These are phyloP conservation scores for Dactylellina drechsleri DNA, from an alignment of 2,329 filamentous ascomycete species.

Conservation along the genomic window DNA sequence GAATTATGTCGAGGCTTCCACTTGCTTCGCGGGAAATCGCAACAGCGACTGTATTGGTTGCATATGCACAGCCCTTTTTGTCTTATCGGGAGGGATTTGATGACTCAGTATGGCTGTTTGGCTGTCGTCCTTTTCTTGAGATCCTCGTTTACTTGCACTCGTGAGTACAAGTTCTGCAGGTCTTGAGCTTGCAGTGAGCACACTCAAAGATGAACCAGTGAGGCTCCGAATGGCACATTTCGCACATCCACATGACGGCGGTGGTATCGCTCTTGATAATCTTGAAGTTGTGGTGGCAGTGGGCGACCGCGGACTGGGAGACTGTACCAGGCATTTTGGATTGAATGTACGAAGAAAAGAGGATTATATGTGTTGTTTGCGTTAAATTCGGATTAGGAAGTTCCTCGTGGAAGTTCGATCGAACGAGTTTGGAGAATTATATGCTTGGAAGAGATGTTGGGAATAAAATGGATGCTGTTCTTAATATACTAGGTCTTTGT, in stretches of 20 bases:
- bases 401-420: conserved; percentile 4
- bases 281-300: conserved; percentile 72
- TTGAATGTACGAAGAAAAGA: conserved; percentile 2
- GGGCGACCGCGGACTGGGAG: conserved; percentile 65
- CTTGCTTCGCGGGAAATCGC: conserved; percentile 23
- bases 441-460: conserved; percentile 4
- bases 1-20: conserved; percentile 22
- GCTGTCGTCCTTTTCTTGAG: conserved; percentile 16
- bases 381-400: conserved; percentile 41
- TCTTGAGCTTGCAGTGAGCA: conserved; percentile 74
- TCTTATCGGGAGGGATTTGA: conserved; percentile 29
- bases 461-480: conserved; percentile 1
- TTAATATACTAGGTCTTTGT: conserved; percentile 11
- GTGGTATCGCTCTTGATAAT: conserved; percentile 75
- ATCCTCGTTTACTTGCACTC: conserved; percentile 60
- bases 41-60: conserved; percentile 24
- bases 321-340: conserved; percentile 53
- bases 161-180: conserved; percentile 70
- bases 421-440: conserved; percentile 37
- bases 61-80: conserved; percentile 43
- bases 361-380: conserved; percentile 33
- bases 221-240: conserved; percentile 72
- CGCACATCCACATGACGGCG: conserved; percentile 73
- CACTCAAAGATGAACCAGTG: conserved; percentile 77
- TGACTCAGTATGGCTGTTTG: conserved; percentile 39